Evolutionary conservation across 352 stramenopile genomes (phyloP).

Genomic region (Globisporangium rhizosaccharum): DNA sequence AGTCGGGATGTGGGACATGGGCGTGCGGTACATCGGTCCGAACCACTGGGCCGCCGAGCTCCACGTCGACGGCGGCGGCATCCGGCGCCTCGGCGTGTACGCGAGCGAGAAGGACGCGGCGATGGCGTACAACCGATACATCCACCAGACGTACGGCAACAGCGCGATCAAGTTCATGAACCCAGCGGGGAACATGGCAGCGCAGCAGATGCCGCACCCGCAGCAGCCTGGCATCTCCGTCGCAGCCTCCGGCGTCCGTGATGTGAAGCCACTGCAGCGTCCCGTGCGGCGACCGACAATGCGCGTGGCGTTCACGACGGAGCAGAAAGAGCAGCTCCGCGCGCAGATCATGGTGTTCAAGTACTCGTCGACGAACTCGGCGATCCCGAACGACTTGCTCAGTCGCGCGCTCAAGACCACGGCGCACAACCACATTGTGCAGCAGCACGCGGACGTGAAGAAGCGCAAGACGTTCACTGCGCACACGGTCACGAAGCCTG

Average conservation of each 20-base stretch:
- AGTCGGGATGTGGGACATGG: constrained; percentile 78
- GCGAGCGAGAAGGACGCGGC: constrained; percentile 70
- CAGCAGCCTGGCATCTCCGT: constrained; percentile 36
- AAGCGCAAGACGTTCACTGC: constrained; percentile 73
- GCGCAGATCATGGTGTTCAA: constrained; percentile 92
- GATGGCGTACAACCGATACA: constrained; percentile 83
- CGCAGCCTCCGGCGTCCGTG: constrained; percentile 38
- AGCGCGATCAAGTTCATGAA: constrained; percentile 84
- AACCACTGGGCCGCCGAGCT: constrained; percentile 80
- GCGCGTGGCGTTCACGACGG: constrained; percentile 63
- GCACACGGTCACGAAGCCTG: constrained; percentile 44
- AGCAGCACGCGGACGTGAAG: constrained; percentile 53
- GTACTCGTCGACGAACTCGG: constrained; percentile 74
- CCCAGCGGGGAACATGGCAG: constrained; percentile 37
- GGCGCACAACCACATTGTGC: constrained; percentile 40
- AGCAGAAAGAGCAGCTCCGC: constrained; percentile 86
- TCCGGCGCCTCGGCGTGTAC: constrained; percentile 72
- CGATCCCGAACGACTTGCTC: constrained; percentile 74
- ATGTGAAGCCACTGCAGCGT: constrained; percentile 53
- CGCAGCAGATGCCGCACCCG: constrained; percentile 1
- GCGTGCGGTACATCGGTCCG: constrained; percentile 67
- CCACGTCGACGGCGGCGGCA: constrained; percentile 74
- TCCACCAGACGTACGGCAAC: constrained; percentile 80
- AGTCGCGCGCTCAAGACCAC: constrained; percentile 64
- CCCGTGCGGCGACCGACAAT: constrained; percentile 29